Conservation (phyloP, 2,329 filamentous ascomycete genomes). For the Ustilaginoidea virens region DNA sequence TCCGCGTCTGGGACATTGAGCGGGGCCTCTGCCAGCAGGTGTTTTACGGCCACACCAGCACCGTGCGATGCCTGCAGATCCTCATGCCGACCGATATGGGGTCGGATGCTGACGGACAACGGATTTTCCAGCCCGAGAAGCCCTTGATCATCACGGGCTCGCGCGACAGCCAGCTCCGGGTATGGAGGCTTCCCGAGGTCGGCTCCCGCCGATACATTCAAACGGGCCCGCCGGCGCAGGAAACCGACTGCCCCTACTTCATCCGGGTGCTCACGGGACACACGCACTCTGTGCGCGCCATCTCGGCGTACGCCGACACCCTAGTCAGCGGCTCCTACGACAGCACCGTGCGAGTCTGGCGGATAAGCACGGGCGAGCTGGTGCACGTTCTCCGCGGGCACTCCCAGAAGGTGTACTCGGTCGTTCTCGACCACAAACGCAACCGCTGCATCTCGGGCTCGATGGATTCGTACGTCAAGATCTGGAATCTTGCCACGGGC, state of each 20-base stretch:
- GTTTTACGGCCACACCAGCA: slow-evolving; percentile 95
- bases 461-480: slow-evolving; percentile 96
- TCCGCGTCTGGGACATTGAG: slow-evolving; percentile 99
- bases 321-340: slow-evolving; percentile 98
- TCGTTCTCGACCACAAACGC: slow-evolving; percentile 80
- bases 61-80: slow-evolving; percentile 89
- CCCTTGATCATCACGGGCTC: slow-evolving; percentile 96
- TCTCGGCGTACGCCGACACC: slow-evolving; percentile 86
- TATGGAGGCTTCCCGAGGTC: slow-evolving; percentile 82
- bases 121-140: slow-evolving; percentile 83
- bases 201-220: slow-evolving; percentile 67
- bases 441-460: slow-evolving; percentile 95
- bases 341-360: slow-evolving; percentile 89
- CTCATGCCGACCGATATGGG: slow-evolving; percentile 73
- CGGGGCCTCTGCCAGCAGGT: slow-evolving; percentile 84
- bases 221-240: slow-evolving; percentile 55
- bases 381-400: slow-evolving; percentile 77
- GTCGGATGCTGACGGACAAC: slow-evolving; percentile 51
- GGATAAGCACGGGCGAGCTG: slow-evolving; percentile 85
- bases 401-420: slow-evolving; percentile 88
- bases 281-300: slow-evolving; percentile 85
- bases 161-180: slow-evolving; percentile 79
- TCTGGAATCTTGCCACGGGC: slow-evolving; percentile 87
- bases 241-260: slow-evolving; percentile 84
- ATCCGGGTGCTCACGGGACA: slow-evolving; percentile 77